Evolutionary conservation across 2,329 filamentous ascomycete species (phyloP).

Genomic region (Colletotrichum lentis): DNA sequence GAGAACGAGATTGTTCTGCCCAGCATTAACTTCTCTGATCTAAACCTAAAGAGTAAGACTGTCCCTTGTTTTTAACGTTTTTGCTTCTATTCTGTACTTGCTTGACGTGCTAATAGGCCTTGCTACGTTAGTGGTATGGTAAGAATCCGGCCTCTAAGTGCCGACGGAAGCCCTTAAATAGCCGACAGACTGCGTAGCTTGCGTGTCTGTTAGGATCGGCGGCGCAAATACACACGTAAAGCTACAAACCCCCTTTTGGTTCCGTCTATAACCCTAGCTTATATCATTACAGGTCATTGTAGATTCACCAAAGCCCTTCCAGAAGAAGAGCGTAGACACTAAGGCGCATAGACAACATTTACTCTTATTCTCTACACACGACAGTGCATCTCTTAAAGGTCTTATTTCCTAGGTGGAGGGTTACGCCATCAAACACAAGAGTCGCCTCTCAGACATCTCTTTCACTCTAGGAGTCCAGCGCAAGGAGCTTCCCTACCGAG

Average conservation of each 20-base stretch:
- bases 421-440: slow-evolving; percentile 21
- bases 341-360: background rate
- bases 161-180: slow-evolving; percentile 41
- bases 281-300: slow-evolving; percentile 4
- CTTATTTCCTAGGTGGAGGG: background rate
- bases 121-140: slow-evolving; percentile 10
- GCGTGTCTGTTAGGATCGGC: slow-evolving; percentile 49
- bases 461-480: slow-evolving; percentile 45
- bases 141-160: slow-evolving; percentile 38
- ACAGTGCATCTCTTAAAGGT: slow-evolving; percentile 40
- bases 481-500: slow-evolving; percentile 42
- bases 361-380: slow-evolving; percentile 36
- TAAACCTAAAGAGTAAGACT: slow-evolving; percentile 18
- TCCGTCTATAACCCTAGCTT: background rate
- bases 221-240: slow-evolving; percentile 39
- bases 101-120: too few species aligned
- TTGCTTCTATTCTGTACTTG: background rate
- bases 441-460: slow-evolving; percentile 39
- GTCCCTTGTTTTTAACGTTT: background rate
- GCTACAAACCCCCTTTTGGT: slow-evolving; percentile 10
- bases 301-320: background rate
- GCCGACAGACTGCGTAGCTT: slow-evolving; percentile 40
- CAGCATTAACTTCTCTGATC: slow-evolving; percentile 30
- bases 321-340: background rate
- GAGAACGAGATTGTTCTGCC: slow-evolving; percentile 23